A percentile compares a stretch with the other conserved stretches of the same genome.
phyloP scores from a whole-genome alignment of 2,329 filamentous ascomycete genomes.

The Colletotrichum shisoi region DNA sequence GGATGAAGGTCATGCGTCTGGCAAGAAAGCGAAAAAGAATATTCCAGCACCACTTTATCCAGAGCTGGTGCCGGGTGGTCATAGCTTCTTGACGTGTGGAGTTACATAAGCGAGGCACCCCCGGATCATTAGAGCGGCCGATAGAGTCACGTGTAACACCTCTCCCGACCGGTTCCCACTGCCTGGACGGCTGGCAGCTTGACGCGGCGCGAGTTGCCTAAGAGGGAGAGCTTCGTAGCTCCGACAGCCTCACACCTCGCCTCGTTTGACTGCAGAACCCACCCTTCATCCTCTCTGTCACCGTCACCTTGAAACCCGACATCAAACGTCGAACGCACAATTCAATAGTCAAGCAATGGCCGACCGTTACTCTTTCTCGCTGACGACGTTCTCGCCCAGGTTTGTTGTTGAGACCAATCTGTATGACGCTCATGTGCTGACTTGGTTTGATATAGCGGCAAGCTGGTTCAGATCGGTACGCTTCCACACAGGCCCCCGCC shows the following conservation, averaged over 20 bases:
- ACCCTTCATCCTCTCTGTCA: constrained; percentile 29
- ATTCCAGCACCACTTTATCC: constrained; percentile 38
- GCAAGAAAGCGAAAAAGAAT: constrained; percentile 22
- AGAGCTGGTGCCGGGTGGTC: constrained; percentile 27
- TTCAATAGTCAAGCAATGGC: constrained; percentile 70
- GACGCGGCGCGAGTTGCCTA: constrained; percentile 42
- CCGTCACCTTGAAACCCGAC: constrained; percentile 18
- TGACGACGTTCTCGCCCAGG: constrained; percentile 99
- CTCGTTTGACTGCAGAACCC: constrained; percentile 36
- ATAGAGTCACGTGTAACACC: constrained; percentile 18
- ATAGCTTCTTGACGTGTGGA: constrained; percentile 17
- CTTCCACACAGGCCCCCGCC: constrained; percentile 25
- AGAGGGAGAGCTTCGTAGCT: constrained; percentile 40
- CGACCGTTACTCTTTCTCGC: constrained; percentile 98
- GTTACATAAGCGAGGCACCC: constrained; percentile 14
- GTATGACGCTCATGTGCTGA: constrained; percentile 38
- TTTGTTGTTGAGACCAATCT: constrained; percentile 57
- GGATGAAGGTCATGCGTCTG: constrained; percentile 7
- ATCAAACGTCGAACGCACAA: constrained; percentile 13
- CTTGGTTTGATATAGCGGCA: constrained; percentile 70
- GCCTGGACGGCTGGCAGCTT: constrained; percentile 35
- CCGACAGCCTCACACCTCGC: constrained; percentile 37
- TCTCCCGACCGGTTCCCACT: constrained; percentile 1
- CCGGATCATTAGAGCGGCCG: constrained; percentile 24
- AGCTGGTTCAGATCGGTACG: constrained; percentile 94